phyloP scores from a whole-genome alignment of 148 eudicot genomes.

The Arbutus unedo region DNA sequence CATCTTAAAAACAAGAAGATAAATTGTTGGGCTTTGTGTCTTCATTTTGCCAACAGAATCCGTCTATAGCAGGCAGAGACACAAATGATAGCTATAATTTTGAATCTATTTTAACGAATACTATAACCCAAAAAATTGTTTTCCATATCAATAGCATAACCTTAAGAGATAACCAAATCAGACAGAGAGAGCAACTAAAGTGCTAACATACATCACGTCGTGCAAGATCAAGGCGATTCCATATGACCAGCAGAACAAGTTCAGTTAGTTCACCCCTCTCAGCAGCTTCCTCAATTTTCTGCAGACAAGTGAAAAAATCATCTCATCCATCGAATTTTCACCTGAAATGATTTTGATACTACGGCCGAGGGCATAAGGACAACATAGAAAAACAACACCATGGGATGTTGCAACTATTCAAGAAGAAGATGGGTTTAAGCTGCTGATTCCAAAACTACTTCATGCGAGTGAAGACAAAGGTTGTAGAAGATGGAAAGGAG shows the following conservation, averaged over 20 bases:
- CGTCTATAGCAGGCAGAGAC: not conserved
- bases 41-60: not conserved
- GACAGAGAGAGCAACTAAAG: constrained; percentile 3
- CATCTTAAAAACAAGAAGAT: not conserved
- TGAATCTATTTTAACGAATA: not conserved
- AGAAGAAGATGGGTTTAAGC: not conserved
- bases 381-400: not conserved
- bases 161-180: not conserved
- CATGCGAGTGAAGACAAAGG: not conserved
- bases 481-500: not conserved
- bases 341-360: not conserved
- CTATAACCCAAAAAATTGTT: not conserved
- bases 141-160: not conserved
- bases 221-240: constrained; percentile 99
- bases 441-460: not conserved
- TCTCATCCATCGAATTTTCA: not conserved
- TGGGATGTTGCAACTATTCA: not conserved
- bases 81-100: not conserved
- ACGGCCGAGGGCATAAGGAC: not conserved
- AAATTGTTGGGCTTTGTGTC: not conserved
- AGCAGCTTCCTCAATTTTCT: constrained; percentile 98
- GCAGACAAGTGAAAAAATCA: constrained; percentile 23
- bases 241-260: constrained; percentile 88
- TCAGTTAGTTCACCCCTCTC: constrained; percentile 89
- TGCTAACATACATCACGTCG: constrained; percentile 73